Percentiles rank a stretch among this genome's conserved stretches.
Conservation (phyloP, 345 rosid species). For the Cardamine chenopodiifolia region DNA sequence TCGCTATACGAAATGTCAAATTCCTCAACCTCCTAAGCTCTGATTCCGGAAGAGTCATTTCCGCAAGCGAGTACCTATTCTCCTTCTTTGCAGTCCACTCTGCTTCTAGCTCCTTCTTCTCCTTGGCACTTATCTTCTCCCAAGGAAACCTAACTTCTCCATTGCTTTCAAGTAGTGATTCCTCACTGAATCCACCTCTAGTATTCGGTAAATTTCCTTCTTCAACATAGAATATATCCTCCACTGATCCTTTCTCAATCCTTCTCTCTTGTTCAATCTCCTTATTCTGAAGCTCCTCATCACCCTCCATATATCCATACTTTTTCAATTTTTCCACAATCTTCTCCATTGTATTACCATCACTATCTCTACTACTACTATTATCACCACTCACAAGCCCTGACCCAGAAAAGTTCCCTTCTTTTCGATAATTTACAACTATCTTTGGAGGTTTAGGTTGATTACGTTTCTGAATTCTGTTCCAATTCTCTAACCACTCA, state of each 20-base stretch:
- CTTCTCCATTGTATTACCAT: constrained; percentile 70
- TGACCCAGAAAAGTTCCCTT: constrained; percentile 40
- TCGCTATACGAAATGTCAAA: constrained; percentile 62
- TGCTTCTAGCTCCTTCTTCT: constrained; percentile 46
- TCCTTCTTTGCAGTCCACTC: constrained; percentile 58
- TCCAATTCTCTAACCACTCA: constrained; percentile 61
- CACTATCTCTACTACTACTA: constrained; percentile 28
- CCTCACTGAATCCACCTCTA: constrained; percentile 69
- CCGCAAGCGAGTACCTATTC: constrained; percentile 69
- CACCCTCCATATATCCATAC: constrained; percentile 63
- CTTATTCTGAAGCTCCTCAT: constrained; percentile 29
- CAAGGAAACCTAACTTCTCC: constrained; percentile 75
- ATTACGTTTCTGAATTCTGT: constrained; percentile 49
- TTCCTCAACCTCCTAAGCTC: constrained; percentile 86
- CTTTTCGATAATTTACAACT: constrained; percentile 58
- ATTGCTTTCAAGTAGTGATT: constrained; percentile 52
- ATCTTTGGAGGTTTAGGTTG: constrained; percentile 56
- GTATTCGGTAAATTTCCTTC: constrained; percentile 72
- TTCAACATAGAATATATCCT: constrained; percentile 74
- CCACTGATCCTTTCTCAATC: constrained; percentile 77
- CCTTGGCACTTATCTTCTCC: constrained; percentile 64
- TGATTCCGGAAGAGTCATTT: constrained; percentile 79
- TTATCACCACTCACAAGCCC: constrained; percentile 42
- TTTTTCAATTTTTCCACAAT: constrained; percentile 85
- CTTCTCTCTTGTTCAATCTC: constrained; percentile 48